Evolutionary conservation across 2,329 filamentous ascomycete genomes (phyloP), one percentile per base, ranked within the genome.

Genomic region (Cryphonectria parasitica): DNA sequence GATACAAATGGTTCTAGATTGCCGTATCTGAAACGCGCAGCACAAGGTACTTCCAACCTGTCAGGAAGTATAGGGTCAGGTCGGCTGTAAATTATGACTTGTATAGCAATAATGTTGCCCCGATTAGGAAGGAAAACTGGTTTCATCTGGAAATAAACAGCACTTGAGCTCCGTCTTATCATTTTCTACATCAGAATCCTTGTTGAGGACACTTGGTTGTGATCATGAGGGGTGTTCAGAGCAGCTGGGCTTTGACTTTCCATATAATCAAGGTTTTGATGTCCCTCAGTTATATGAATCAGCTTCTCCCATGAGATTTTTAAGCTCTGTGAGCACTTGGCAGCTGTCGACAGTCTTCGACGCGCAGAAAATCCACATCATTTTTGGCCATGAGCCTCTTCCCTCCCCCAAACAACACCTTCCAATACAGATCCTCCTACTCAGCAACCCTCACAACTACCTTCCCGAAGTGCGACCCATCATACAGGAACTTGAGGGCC

Each of bases 391-490:
- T 39, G 36, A 39, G 11, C 7, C 10, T 3, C 11, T 6, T 34
- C 36, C 41, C 41, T n/a, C n/a, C n/a, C n/a, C n/a, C n/a, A n/a
- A n/a, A n/a, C n/a, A n/a, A n/a, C n/a, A n/a, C n/a, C n/a, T n/a
- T n/a, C n/a, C 13, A 43, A 17, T 15, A 43, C 15, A 17, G 17
- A 43, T 43, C 15, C 41, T 17, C 17, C 36, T 70, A 71, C 17
- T 56, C 8, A 5, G 36, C n/a, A 11, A 72, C 65, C 34, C 68
- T 65, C 17, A 88, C 80, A 31, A 83, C 79, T 43, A 88, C 78
- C 77, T 88, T 88, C n/a, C 86, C 86, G 74, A 88, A 84, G 75
- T 88, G 86, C 70, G 81, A 82, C 56, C 86, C 83, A 49, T 79
- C 80, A 76, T 80, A 84, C 75, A 87, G 78, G 71, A 87, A 86